Base-by-base conservation (phyloP, 2,329 filamentous ascomycete species). In the Colletotrichum sansevieriae region DNA sequence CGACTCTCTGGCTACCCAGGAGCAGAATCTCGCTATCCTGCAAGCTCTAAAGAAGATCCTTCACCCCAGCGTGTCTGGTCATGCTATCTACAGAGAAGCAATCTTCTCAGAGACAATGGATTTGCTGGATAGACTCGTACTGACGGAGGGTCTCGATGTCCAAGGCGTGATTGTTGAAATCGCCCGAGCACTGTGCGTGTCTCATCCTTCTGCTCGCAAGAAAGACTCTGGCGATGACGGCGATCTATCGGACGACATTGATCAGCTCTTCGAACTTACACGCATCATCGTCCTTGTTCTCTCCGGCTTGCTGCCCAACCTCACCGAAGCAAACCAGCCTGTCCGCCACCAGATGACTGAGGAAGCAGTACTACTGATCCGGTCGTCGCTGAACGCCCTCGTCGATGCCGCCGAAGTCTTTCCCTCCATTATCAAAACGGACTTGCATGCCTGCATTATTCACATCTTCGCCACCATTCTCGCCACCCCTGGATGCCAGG, bases 31-130 rank as follows among this genome's bases (percentile, higher is more conserved):
- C 33, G 94, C 94, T 70, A 98, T 99, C 61, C 84, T 99, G 20
- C 90, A 92, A 76, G 96, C 95, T 1, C 85, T 99, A 47, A 97
- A 96, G 83, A 97, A 97, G 83, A 99, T 99, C 51, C 79, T 99
- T 15, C 92, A 96, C 64, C 96, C 97, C 3, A 94, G 94, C 59
- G 95, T 99, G 13, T 97, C 95, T 47, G 96, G 97, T 2, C 95
- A 97, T 79, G 95, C 96, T 6, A 97, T 99, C 71, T 99, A 98
- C 76, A 91, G 97, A 74, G 94, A 97, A 65, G 93, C 95, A 8
- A 93, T 99, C 52, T 99, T 99, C 78, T 93, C 94, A 0, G 96
- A 99, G 81, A 97, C 95, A 0, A 97, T 98, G 90, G 96, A 99
- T 75, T 88, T 97, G 61, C 87, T 99, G 4, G 95, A 98, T 79